phyloP scores from a whole-genome alignment of 345 rosid species.

The Geranium rotundifolium region DNA sequence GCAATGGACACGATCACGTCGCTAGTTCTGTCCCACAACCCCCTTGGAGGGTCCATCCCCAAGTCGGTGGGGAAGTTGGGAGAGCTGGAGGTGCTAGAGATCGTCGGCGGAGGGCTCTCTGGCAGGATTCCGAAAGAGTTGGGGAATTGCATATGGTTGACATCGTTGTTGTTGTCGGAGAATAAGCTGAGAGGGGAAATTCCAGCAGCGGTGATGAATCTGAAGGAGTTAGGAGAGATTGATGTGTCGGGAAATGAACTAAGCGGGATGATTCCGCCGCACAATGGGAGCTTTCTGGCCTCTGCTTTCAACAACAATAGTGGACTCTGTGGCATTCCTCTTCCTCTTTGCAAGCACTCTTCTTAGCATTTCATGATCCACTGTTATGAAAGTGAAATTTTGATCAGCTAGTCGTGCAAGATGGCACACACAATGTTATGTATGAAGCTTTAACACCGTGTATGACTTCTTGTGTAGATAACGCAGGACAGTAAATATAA shows the following conservation, averaged over 20 bases:
- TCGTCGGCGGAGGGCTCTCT: constrained; percentile 19
- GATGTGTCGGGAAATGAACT: no score
- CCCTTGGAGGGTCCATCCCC: constrained; percentile 34
- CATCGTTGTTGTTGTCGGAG: constrained; percentile 29
- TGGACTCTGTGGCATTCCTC: constrained; percentile 44
- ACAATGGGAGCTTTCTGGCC: constrained; percentile 25
- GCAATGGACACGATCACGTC: constrained; percentile 28
- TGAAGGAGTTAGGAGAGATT: no score
- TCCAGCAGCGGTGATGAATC: no score
- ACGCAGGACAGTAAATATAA: no score
- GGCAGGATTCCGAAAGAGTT: constrained; percentile 39
- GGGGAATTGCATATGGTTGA: constrained; percentile 25
- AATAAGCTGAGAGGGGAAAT: constrained; percentile 37
- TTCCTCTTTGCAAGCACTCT: constrained; percentile 39
- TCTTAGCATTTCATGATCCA: constrained; percentile 5
- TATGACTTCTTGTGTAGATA: no score
- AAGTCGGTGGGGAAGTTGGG: constrained; percentile 27
- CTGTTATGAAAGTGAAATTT: no score
- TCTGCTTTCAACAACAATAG: constrained; percentile 30
- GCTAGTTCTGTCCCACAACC: constrained; percentile 32
- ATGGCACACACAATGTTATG: no score
- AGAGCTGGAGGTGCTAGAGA: constrained; percentile 25
- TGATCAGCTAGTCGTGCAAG: no score
- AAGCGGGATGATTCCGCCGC: no score
- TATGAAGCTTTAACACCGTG: no score